These are phyloP conservation scores for Pyrenopolyporus hunteri DNA, from an alignment of 495 filamentous ascomycete genomes.

Conservation along the genomic window DNA sequence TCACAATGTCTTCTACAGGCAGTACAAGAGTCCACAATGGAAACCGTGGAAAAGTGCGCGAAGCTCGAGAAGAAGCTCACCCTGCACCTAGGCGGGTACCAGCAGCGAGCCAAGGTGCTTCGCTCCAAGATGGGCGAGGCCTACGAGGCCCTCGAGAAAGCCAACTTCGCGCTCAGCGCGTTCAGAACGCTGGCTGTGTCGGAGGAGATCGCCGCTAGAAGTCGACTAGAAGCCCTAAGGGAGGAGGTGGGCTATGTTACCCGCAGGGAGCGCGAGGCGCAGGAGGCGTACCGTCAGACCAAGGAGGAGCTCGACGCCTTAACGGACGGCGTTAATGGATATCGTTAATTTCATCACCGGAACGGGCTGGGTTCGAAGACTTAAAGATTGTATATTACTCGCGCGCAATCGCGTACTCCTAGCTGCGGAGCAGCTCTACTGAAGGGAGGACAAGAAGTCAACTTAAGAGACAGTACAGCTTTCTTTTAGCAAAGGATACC, in stretches of 20 bases:
- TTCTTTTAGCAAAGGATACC: constrained; percentile 5
- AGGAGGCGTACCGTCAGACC: constrained; percentile 77
- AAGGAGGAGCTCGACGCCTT: constrained; percentile 80
- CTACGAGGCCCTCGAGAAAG: constrained; percentile 74
- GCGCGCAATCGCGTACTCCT: not conserved
- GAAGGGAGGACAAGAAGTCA: not conserved
- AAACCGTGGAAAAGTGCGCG: constrained; percentile 76
- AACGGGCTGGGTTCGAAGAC: not conserved
- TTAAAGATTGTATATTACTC: constrained; percentile 29
- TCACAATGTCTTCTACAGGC: constrained; percentile 58
- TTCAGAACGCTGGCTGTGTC: constrained; percentile 76
- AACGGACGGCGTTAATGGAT: constrained; percentile 47
- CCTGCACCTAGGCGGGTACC: constrained; percentile 87
- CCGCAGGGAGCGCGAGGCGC: constrained; percentile 84
- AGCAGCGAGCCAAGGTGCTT: constrained; percentile 80
- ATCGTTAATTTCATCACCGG: constrained; percentile 40
- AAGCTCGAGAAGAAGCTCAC: constrained; percentile 94
- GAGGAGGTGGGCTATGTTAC: constrained; percentile 84
- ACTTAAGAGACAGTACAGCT: not conserved
- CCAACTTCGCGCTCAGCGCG: constrained; percentile 71
- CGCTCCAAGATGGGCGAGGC: constrained; percentile 83
- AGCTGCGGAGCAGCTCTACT: not conserved
- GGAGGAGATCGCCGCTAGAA: constrained; percentile 75
- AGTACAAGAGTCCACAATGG: constrained; percentile 71
- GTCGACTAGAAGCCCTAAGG: constrained; percentile 75